Percentiles rank a stretch among this genome's conserved stretches.
phyloP scores from a whole-genome alignment of 495 filamentous ascomycete species.

The Neurospora sp. region DNA sequence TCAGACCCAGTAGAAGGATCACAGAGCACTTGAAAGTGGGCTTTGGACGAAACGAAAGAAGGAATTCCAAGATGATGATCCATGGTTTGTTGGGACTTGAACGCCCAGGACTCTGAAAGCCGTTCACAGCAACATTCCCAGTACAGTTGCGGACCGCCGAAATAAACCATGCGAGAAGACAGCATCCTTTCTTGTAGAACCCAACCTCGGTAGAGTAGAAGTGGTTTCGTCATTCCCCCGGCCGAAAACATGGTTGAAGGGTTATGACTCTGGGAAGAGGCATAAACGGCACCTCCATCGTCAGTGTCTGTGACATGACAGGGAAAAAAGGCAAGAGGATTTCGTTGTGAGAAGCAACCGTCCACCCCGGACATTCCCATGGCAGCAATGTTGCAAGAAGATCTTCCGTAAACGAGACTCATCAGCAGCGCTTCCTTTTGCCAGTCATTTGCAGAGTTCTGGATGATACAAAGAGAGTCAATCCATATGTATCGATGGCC shows the following conservation, averaged over 20 bases:
- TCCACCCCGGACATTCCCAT: not conserved
- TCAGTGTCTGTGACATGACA: not conserved
- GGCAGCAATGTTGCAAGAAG: conserved; percentile 1
- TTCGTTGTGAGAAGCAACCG: not conserved
- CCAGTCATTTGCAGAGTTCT: conserved; percentile 3
- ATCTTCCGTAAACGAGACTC: conserved; percentile 2
- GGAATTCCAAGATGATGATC: not conserved
- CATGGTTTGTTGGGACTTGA: not conserved
- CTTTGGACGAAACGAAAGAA: not conserved
- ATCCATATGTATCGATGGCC: not conserved
- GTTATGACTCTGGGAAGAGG: not conserved
- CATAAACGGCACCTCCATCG: not conserved
- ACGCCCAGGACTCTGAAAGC: not conserved
- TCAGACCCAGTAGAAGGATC: not conserved
- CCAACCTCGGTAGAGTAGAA: conserved; percentile 5
- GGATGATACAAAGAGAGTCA: conserved; percentile 1
- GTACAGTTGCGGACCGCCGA: not conserved
- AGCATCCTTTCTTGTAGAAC: conserved; percentile 7
- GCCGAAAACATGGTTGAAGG: not conserved
- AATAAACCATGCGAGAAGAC: conserved; percentile 3
- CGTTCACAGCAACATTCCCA: conserved; percentile 4
- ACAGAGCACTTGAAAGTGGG: not conserved
- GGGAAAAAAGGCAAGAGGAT: not conserved
- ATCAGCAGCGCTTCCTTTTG: conserved; percentile 2
- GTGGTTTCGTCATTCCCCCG: not conserved